Conservation (phyloP, 2,329 filamentous ascomycete genomes). For the Diplodia corticola region DNA sequence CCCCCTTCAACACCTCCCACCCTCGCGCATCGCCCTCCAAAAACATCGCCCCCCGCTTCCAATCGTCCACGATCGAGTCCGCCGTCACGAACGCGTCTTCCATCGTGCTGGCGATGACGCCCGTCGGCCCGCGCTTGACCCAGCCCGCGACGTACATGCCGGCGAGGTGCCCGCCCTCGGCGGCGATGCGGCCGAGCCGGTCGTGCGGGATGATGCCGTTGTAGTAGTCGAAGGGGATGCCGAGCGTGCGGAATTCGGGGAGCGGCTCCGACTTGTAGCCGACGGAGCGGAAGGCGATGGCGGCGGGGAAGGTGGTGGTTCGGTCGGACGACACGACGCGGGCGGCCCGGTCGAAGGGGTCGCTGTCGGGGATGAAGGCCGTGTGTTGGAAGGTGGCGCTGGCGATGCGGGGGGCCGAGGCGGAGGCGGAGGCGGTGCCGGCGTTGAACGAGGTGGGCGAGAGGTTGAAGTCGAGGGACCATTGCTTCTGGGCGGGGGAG, state of each 20-base stretch:
- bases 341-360: conserved; percentile 55
- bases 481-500: conserved; percentile 61
- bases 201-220: conserved; percentile 83
- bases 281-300: conserved; percentile 86
- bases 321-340: conserved; percentile 45
- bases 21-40: conserved; percentile 55
- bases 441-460: conserved; percentile 70
- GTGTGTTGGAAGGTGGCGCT: conserved; percentile 65
- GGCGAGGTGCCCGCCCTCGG: conserved; percentile 55
- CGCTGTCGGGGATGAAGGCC: conserved; percentile 37
- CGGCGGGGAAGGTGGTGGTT: conserved; percentile 58
- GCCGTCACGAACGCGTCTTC: conserved; percentile 88
- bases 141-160: conserved; percentile 93
- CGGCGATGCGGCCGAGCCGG: conserved; percentile 68
- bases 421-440: conserved; percentile 34
- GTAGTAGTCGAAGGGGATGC: conserved; percentile 73
- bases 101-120: conserved; percentile 96
- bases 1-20: conserved; percentile 76
- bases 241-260: conserved; percentile 69
- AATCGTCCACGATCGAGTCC: conserved; percentile 80
- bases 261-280: conserved; percentile 85
- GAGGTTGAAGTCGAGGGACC: conserved; percentile 85
- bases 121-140: conserved; percentile 93
- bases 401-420: conserved; percentile 58
- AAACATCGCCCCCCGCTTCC: conserved; percentile 54